A percentile compares a stretch with the other conserved stretches of the same genome.
Evolutionary conservation across 495 filamentous ascomycete genomes (phyloP).

Genomic region (Immersiella caudata): DNA sequence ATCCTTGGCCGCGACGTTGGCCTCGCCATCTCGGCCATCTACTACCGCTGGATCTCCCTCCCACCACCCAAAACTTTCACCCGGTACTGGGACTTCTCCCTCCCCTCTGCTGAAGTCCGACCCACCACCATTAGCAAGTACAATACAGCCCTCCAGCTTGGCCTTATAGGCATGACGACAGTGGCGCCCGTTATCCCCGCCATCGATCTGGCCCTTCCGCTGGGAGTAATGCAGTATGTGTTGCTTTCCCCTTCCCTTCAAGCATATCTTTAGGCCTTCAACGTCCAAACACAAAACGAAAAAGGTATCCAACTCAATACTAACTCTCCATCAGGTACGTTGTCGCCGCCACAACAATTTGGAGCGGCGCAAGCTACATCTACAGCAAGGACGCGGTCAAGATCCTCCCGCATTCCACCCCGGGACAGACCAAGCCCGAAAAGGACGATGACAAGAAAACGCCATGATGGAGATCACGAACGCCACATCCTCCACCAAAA

Average conservation of each 20-base stretch:
- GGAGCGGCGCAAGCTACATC: slow-evolving; percentile 83
- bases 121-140: slow-evolving; percentile 90
- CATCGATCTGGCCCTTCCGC: slow-evolving; percentile 56
- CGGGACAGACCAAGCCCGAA: slow-evolving; percentile 8
- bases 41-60: slow-evolving; percentile 91
- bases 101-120: slow-evolving; percentile 89
- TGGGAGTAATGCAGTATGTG: slow-evolving; percentile 75
- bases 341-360: slow-evolving; percentile 78
- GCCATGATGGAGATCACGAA: slow-evolving; percentile 7
- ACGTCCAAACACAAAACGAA: neutral
- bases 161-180: slow-evolving; percentile 76
- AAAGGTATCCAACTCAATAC: neutral
- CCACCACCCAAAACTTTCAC: slow-evolving; percentile 89
- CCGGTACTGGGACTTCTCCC: slow-evolving; percentile 96
- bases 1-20: slow-evolving; percentile 89
- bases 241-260: neutral
- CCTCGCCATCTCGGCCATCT: slow-evolving; percentile 87
- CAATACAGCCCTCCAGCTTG: slow-evolving; percentile 81
- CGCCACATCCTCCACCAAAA: neutral
- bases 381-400: slow-evolving; percentile 81
- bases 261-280: neutral
- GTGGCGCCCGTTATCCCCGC: slow-evolving; percentile 65
- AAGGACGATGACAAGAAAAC: slow-evolving; percentile 34
- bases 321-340: slow-evolving; percentile 57
- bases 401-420: slow-evolving; percentile 53